These are phyloP conservation scores for Phaeomoniella chlamydospora DNA, from an alignment of 2,329 filamentous ascomycete genomes.

Conservation along the genomic window DNA sequence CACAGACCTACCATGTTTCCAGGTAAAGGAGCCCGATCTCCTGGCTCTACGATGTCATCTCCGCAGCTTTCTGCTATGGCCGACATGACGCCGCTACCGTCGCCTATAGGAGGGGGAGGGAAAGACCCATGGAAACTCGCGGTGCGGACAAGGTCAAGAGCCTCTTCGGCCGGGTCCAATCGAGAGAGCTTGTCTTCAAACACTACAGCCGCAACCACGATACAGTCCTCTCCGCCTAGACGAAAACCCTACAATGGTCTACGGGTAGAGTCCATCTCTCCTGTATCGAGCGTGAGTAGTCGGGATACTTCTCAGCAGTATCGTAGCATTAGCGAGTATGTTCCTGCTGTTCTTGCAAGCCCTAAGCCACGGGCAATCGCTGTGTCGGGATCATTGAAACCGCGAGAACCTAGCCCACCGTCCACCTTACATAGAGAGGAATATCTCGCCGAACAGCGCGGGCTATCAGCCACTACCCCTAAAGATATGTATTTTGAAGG, in stretches of 20 bases:
- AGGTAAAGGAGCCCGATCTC: slow-evolving; percentile 31
- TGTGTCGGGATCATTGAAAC: slow-evolving; percentile 45
- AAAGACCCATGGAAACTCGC: slow-evolving; percentile 50
- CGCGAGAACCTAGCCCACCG: slow-evolving; percentile 31
- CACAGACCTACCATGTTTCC: slow-evolving; percentile 24
- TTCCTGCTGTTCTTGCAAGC: slow-evolving; percentile 55
- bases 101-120: slow-evolving; percentile 56
- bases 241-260: slow-evolving; percentile 24
- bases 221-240: slow-evolving; percentile 13
- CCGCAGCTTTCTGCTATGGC: slow-evolving; percentile 63
- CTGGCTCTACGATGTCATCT: slow-evolving; percentile 56
- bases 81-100: slow-evolving; percentile 66
- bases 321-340: slow-evolving; percentile 79
- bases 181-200: slow-evolving; percentile 11
- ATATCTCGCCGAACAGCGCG: slow-evolving; percentile 65
- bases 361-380: slow-evolving; percentile 57
- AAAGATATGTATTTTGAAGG: neutral
- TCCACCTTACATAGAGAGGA: slow-evolving; percentile 58
- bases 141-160: slow-evolving; percentile 25
- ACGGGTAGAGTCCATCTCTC: slow-evolving; percentile 13
- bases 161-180: slow-evolving; percentile 23
- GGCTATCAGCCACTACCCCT: slow-evolving; percentile 39
- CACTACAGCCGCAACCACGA: slow-evolving; percentile 4
- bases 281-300: too few relatives aligned
- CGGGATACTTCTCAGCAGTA: slow-evolving; percentile 21